Conservation (phyloP, 768 basidiomycete species). For the Agaricus bisporus region DNA sequence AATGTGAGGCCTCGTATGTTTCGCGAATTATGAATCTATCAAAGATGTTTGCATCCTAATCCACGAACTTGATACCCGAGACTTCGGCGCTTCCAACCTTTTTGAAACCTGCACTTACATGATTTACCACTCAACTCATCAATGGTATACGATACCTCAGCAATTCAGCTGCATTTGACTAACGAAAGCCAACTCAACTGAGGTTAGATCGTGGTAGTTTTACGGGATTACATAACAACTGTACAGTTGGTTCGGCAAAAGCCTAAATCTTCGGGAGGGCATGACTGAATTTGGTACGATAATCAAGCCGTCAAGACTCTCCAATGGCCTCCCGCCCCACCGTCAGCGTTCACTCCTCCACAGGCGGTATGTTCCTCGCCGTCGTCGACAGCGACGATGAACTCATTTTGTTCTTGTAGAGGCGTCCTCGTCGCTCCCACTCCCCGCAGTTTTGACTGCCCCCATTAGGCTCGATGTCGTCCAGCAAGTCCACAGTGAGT, state of each 20-base stretch:
- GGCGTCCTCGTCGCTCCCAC: constrained; percentile 82
- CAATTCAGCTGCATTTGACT: constrained; percentile 40
- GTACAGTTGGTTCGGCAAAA: constrained; percentile 38
- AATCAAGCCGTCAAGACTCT: constrained; percentile 37
- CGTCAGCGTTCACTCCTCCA: constrained; percentile 72
- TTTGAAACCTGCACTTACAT: constrained; percentile 30
- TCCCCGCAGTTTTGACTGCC: constrained; percentile 94
- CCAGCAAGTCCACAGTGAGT: constrained; percentile 96
- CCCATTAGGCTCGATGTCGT: constrained; percentile 99
- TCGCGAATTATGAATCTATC: no score
- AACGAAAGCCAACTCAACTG: not conserved
- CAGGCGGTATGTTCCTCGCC: constrained; percentile 52
- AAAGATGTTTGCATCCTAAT: no score
- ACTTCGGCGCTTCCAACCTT: constrained; percentile 31
- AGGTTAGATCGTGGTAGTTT: constrained; percentile 2
- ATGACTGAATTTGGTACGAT: constrained; percentile 20
- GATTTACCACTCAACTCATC: constrained; percentile 34
- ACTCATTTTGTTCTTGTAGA: constrained; percentile 37
- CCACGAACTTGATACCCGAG: constrained; percentile 36
- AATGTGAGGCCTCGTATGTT: no score
- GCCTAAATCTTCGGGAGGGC: constrained; percentile 22
- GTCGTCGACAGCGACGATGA: not conserved
- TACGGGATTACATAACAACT: constrained; percentile 14
- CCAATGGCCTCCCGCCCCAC: constrained; percentile 91
- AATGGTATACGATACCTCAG: constrained; percentile 36